phyloP scores from a whole-genome alignment of 306 rosid genomes.

The Quercus berberidifolia region DNA sequence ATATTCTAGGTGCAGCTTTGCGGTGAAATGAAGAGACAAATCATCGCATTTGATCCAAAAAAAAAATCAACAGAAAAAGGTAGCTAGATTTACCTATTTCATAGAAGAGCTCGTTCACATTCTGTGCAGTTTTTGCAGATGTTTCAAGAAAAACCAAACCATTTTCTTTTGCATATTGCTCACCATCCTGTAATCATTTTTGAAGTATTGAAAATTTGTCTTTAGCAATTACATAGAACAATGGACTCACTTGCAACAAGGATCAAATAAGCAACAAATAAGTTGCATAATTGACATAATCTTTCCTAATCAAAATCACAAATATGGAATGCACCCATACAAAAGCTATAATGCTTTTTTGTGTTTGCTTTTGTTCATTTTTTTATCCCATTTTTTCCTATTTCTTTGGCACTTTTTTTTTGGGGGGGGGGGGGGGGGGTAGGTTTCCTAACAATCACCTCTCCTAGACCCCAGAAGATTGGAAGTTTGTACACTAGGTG shows the following conservation, averaged over 20 bases:
- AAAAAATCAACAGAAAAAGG: neutral
- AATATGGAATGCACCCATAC: neutral
- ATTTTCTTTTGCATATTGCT: conserved; percentile 73
- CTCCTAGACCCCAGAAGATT: too few species aligned
- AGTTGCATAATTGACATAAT: neutral
- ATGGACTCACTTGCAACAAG: neutral
- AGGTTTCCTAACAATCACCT: too few species aligned
- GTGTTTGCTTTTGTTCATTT: neutral
- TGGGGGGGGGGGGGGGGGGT: too few species aligned
- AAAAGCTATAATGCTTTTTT: neutral
- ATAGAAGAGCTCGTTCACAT: conserved; percentile 85
- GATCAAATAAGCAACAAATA: neutral
- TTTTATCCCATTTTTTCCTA: neutral
- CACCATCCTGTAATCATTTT: conserved; percentile 58
- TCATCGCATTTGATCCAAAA: neutral
- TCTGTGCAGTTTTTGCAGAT: conserved; percentile 85
- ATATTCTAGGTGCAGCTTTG: neutral
- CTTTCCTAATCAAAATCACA: neutral
- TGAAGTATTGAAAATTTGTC: neutral
- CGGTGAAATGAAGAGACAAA: neutral
- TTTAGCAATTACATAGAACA: neutral
- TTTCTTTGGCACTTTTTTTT: neutral
- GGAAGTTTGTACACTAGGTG: too few species aligned
- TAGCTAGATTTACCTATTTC: conserved; percentile 59
- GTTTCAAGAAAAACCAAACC: conserved; percentile 75